A percentile compares a stretch with the other conserved stretches of the same genome.
Conservation (phyloP, 108 stramenopile genomes). For the Seminavis robusta region DNA sequence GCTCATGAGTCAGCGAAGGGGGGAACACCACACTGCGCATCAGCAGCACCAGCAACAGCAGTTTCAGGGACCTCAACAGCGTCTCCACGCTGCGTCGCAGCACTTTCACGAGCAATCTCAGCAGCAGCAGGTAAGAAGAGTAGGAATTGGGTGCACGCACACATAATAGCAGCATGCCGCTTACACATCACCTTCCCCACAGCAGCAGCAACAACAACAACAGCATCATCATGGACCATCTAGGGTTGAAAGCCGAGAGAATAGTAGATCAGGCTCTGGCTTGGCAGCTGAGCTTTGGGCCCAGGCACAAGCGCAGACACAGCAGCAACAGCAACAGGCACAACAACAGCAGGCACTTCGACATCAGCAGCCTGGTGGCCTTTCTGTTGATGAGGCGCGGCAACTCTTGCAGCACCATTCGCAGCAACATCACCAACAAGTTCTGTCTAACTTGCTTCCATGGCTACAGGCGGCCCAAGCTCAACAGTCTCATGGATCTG, state of each 20-base stretch:
- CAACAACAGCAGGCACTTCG: conserved; percentile 20
- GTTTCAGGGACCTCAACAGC: conserved; percentile 23
- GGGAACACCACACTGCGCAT: conserved; percentile 2
- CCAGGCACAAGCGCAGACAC: conserved; percentile 1
- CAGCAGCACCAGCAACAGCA: conserved; percentile 17
- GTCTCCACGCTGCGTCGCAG: conserved; percentile 25
- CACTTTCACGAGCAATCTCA: too few relatives aligned
- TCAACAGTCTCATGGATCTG: neutral
- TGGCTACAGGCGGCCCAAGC: neutral
- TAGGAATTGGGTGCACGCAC: too few relatives aligned
- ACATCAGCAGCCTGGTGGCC: conserved; percentile 5
- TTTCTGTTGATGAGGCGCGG: conserved; percentile 26
- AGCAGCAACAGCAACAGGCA: conserved; percentile 20
- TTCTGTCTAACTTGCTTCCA: conserved; percentile 27
- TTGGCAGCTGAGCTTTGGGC: neutral
- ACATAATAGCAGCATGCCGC: too few relatives aligned
- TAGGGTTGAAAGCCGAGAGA: neutral
- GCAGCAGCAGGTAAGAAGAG: too few relatives aligned
- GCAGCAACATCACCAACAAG: conserved; percentile 32
- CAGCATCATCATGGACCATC: too few relatives aligned
- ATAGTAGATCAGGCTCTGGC: neutral
- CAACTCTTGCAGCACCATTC: conserved; percentile 23
- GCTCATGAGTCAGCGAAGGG: neutral
- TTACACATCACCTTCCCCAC: too few relatives aligned
- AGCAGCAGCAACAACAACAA: conserved; percentile 34